phyloP scores from a whole-genome alignment of 345 rosid species.

The Litchi chinensis region DNA sequence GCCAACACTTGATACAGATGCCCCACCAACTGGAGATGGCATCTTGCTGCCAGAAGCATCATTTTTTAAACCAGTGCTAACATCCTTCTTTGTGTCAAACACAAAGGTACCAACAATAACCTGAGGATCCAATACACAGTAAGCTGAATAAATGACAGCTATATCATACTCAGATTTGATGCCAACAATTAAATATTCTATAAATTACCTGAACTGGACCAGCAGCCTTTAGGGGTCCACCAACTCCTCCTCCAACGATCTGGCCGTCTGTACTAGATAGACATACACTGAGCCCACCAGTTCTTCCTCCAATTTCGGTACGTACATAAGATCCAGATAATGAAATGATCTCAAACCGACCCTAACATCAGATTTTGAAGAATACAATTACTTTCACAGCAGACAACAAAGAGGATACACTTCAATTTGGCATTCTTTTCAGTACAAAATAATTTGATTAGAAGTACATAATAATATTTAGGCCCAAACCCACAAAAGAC shows the following conservation, averaged over 20 bases:
- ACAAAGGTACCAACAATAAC: conserved; percentile 71
- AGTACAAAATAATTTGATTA: neutral
- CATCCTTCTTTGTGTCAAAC: conserved; percentile 56
- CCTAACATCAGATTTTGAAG: conserved; percentile 50
- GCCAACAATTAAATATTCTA: neutral
- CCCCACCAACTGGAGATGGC: conserved; percentile 55
- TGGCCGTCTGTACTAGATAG: conserved; percentile 73
- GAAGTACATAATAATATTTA: neutral
- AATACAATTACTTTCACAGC: neutral
- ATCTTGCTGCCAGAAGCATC: conserved; percentile 56
- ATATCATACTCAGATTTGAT: neutral
- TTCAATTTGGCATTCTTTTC: neutral
- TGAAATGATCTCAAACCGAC: conserved; percentile 82
- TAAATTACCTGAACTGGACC: conserved; percentile 86
- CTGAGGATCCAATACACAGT: conserved; percentile 34
- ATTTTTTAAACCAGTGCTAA: conserved; percentile 40
- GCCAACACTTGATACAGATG: conserved; percentile 41
- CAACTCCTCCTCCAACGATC: conserved; percentile 91
- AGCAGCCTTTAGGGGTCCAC: conserved; percentile 79
- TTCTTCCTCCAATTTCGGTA: conserved; percentile 70
- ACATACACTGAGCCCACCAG: conserved; percentile 87
- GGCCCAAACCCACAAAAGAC: neutral
- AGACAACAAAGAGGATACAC: neutral
- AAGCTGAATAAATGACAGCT: neutral
- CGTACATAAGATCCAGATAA: conserved; percentile 84